These are phyloP conservation scores for Phytophthora pseudosyringae DNA, from an alignment of 352 stramenopile genomes.

Conservation along the genomic window DNA sequence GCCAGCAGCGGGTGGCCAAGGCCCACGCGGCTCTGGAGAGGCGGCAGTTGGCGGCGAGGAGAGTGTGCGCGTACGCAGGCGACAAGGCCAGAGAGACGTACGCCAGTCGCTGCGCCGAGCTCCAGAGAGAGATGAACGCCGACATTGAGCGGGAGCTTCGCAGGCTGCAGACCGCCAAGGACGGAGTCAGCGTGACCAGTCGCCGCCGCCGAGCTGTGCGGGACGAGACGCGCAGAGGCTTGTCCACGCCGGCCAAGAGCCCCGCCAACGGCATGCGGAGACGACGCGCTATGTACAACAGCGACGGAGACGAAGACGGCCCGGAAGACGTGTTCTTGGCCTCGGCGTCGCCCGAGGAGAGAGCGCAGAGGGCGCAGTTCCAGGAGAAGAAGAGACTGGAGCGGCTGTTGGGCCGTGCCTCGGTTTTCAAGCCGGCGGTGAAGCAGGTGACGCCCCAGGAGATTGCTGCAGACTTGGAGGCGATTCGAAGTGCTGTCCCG, in stretches of 20 bases:
- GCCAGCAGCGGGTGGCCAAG: constrained; percentile 29
- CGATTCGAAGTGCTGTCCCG: constrained; percentile 38
- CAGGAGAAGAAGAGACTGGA: constrained; percentile 70
- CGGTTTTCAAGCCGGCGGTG: constrained; percentile 54
- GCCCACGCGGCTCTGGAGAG: constrained; percentile 42
- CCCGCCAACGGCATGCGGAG: constrained; percentile 25
- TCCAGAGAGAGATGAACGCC: constrained; percentile 56
- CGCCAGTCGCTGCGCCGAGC: constrained; percentile 49
- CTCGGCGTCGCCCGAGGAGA: constrained; percentile 35
- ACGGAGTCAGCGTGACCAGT: constrained; percentile 73
- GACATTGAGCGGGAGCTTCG: constrained; percentile 64
- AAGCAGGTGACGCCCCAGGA: constrained; percentile 42
- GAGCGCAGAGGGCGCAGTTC: constrained; percentile 42
- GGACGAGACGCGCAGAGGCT: constrained; percentile 24
- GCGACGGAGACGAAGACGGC: constrained; percentile 29
- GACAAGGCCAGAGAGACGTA: constrained; percentile 48
- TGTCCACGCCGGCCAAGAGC: constrained; percentile 25
- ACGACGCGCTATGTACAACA: constrained; percentile 21
- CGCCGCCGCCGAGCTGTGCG: constrained; percentile 46
- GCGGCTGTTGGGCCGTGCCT: constrained; percentile 50
- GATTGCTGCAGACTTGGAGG: constrained; percentile 45
- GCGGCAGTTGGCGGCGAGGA: constrained; percentile 26
- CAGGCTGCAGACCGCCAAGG: constrained; percentile 58
- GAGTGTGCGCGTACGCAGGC: constrained; percentile 53
- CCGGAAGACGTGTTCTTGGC: constrained; percentile 36